phyloP scores from a whole-genome alignment of 2,329 filamentous ascomycete genomes.

The Aspergillus phoenicis region DNA sequence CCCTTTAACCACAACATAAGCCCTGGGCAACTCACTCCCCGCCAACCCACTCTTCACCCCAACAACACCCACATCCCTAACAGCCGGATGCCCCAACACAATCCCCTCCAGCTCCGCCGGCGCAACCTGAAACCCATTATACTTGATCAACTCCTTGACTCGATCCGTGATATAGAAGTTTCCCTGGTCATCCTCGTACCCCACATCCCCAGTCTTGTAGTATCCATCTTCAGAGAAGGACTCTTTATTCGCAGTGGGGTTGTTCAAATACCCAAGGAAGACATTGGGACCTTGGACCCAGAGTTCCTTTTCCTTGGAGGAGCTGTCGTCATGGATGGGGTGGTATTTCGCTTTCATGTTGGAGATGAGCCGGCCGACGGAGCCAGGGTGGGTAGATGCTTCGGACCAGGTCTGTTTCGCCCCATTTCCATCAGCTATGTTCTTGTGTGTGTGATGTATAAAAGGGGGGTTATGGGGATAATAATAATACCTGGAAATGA shows the following conservation, averaged over 20 bases:
- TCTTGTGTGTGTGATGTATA: background rate
- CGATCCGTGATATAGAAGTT: slow-evolving; percentile 83
- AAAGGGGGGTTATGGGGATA: no score
- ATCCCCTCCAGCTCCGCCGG: slow-evolving; percentile 62
- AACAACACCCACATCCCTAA: slow-evolving; percentile 59
- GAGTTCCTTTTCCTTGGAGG: slow-evolving; percentile 50
- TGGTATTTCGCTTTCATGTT: slow-evolving; percentile 19
- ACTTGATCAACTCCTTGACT: slow-evolving; percentile 60
- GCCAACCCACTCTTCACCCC: slow-evolving; percentile 57
- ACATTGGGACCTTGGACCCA: slow-evolving; percentile 78
- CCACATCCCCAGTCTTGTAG: slow-evolving; percentile 80
- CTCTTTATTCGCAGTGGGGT: slow-evolving; percentile 66
- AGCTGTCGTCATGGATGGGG: slow-evolving; percentile 8
- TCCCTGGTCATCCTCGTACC: slow-evolving; percentile 68
- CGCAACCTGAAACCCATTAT: slow-evolving; percentile 66
- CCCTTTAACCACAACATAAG: slow-evolving; percentile 50
- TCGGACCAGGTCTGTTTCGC: slow-evolving; percentile 15
- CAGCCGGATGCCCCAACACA: slow-evolving; percentile 43
- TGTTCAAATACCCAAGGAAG: slow-evolving; percentile 74
- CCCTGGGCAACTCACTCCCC: slow-evolving; percentile 65
- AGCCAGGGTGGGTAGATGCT: slow-evolving; percentile 12
- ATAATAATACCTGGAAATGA: slow-evolving; percentile 17
- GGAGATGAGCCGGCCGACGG: slow-evolving; percentile 22
- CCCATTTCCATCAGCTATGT: background rate
- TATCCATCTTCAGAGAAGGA: slow-evolving; percentile 71